Conservation (phyloP, 495 filamentous ascomycete species). For the Emericellopsis terricola region DNA sequence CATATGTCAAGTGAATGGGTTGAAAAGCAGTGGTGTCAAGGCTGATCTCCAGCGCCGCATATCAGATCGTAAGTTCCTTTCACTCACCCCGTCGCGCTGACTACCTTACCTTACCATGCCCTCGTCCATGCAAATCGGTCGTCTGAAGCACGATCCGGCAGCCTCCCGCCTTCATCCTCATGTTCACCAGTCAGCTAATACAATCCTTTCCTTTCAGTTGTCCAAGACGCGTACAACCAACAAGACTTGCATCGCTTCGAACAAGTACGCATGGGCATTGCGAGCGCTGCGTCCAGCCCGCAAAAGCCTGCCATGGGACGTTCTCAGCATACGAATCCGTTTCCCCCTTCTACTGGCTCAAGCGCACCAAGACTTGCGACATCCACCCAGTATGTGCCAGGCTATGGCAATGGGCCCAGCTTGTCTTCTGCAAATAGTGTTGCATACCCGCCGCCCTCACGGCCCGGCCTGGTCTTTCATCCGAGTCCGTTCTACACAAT, state of each 20-base stretch:
- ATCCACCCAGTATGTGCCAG: slow-evolving; percentile 2
- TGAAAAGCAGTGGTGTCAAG: slow-evolving; percentile 67
- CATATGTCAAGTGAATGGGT: slow-evolving; percentile 50
- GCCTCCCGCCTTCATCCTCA: neutral
- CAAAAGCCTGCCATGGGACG: no score
- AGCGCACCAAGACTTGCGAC: no score
- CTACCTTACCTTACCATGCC: neutral
- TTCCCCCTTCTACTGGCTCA: no score
- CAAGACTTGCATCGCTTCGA: slow-evolving; percentile 9
- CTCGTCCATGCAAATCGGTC: neutral
- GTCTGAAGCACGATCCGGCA: neutral
- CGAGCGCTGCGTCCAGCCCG: neutral
- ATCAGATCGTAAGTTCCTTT: slow-evolving; percentile 40
- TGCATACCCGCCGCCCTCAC: no score
- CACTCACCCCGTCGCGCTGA: no score
- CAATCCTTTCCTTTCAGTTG: neutral
- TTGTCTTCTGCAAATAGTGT: no score
- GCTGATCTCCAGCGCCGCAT: slow-evolving; percentile 59
- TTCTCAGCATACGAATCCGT: no score
- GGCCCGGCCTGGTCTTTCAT: slow-evolving; percentile 33
- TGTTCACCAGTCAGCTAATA: neutral
- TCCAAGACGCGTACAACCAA: slow-evolving; percentile 5
- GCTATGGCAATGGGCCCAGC: no score
- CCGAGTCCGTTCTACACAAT: slow-evolving; percentile 63
- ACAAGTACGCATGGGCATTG: slow-evolving; percentile 9